Evolutionary conservation across 1,139 yeast genomes (phyloP), one percentile per base, ranked within the genome.

Genomic region (Geotrichum klebahnii): DNA sequence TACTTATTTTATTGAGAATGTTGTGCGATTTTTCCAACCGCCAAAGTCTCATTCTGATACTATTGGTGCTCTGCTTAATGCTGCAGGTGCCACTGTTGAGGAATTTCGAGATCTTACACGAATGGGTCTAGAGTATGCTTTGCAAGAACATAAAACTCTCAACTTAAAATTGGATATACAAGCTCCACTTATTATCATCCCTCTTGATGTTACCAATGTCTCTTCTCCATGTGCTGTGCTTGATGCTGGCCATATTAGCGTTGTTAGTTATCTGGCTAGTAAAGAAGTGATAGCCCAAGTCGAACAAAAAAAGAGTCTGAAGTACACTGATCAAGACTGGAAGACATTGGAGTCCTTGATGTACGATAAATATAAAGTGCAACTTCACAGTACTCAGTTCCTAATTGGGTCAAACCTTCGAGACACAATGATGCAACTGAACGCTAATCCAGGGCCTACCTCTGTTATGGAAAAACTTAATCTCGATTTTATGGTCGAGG

Each of bases 161-260:
- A 83, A 88, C 62, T 78, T 90, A 23, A 81, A 85, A 59, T 75
- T 92, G 56, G 97, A 92, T 66, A 72, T 94, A 43, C 96, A 90
- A 62, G 96, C 98, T 0, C 98, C 99, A 0, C 73, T 94, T 56
- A 80, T 94, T 23, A 84, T 92, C 14, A 60, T 92, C 29, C 98
- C 98, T 0, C 72, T 88, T 19, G 87, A 88, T 62, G 86, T 95
- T 0, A 76, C 80, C 10, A 80, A 78, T 56, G 80, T 86, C 80
- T 75, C 83, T 37, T 81, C 97, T 0, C 95, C 97, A 0, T 95
- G 95, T 53, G 89, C 92, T 3, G 79, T 92, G 10, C 73, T 92
- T 51, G 97, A 92, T 74, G 96, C 97, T 12, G 99, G 99, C 61
- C 96, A 92, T 65, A 83, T 92, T 29, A 82, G 90, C 60, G 80